Percentiles rank a stretch among this genome's conserved stretches.
phyloP scores from a whole-genome alignment of 306 rosid genomes.

The Prosopis cineraria region DNA sequence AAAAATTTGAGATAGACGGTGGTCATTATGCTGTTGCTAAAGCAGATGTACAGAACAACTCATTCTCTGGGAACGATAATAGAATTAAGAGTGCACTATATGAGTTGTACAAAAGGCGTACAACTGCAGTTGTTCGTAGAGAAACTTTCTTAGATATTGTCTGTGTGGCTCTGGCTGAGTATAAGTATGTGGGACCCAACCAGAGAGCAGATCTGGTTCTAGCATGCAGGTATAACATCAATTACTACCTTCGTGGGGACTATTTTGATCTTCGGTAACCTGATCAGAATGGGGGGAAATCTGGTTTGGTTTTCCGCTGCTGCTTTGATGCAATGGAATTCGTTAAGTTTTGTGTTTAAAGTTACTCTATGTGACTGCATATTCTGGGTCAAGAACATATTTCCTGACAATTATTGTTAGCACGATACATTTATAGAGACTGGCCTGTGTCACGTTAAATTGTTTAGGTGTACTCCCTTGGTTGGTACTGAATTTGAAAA shows the following conservation, averaged over 20 bases:
- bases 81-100: constrained; percentile 59
- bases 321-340: constrained; percentile 10
- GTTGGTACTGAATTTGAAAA: constrained; percentile 17
- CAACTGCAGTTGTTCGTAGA: constrained; percentile 67
- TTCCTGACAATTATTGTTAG: not conserved
- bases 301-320: not conserved
- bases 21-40: constrained; percentile 9
- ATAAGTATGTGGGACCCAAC: constrained; percentile 90
- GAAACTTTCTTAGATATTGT: constrained; percentile 70
- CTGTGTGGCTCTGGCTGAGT: constrained; percentile 82
- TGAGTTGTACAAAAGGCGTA: constrained; percentile 82
- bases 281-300: not conserved
- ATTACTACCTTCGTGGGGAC: constrained; percentile 27
- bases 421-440: not conserved
- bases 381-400: not conserved
- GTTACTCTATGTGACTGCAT: constrained; percentile 23
- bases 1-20: constrained; percentile 14
- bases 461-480: not conserved
- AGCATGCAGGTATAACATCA: constrained; percentile 76
- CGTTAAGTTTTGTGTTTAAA: not conserved
- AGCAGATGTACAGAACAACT: not conserved
- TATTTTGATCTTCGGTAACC: constrained; percentile 21
- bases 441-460: not conserved
- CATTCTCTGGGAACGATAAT: not conserved
- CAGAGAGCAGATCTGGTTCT: constrained; percentile 79